These are phyloP conservation scores for Boeremia lycopersici DNA, from an alignment of 2,329 filamentous ascomycete species.

Conservation along the genomic window DNA sequence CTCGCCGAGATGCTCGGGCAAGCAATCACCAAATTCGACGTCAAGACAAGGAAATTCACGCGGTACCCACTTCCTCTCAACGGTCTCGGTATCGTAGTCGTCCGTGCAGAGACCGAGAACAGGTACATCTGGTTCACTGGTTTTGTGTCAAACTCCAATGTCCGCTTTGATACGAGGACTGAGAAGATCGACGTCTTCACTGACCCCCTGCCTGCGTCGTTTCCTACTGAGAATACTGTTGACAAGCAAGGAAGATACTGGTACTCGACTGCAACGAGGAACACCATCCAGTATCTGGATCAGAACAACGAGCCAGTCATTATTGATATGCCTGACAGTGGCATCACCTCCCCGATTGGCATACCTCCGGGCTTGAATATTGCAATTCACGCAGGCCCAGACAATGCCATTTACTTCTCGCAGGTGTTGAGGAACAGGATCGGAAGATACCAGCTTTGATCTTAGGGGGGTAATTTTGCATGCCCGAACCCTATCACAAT, in stretches of 20 bases:
- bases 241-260: slow-evolving; percentile 15
- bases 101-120: slow-evolving; percentile 16
- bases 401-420: slow-evolving; percentile 20
- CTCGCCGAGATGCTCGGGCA: slow-evolving; percentile 18
- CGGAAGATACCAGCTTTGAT: slow-evolving; percentile 14
- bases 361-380: slow-evolving; percentile 18
- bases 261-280: slow-evolving; percentile 19
- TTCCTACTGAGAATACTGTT: slow-evolving; percentile 18
- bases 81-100: slow-evolving; percentile 12
- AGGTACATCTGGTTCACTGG: slow-evolving; percentile 20
- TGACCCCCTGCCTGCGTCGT: slow-evolving; percentile 7
- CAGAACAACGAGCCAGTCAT: slow-evolving; percentile 15
- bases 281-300: slow-evolving; percentile 20
- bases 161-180: slow-evolving; percentile 18
- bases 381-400: slow-evolving; percentile 17
- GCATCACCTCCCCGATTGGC: slow-evolving; percentile 12
- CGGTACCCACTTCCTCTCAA: slow-evolving; percentile 14
- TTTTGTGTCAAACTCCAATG: slow-evolving; percentile 18
- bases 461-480: not conserved
- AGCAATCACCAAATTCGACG: slow-evolving; percentile 18
- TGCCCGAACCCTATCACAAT: not conserved
- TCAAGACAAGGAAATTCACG: slow-evolving; percentile 13
- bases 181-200: slow-evolving; percentile 20
- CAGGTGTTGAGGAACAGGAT: slow-evolving; percentile 19
- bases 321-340: slow-evolving; percentile 19